Conservation (phyloP, 2,329 filamentous ascomycete species). For the Mollisiaceae sp. region DNA sequence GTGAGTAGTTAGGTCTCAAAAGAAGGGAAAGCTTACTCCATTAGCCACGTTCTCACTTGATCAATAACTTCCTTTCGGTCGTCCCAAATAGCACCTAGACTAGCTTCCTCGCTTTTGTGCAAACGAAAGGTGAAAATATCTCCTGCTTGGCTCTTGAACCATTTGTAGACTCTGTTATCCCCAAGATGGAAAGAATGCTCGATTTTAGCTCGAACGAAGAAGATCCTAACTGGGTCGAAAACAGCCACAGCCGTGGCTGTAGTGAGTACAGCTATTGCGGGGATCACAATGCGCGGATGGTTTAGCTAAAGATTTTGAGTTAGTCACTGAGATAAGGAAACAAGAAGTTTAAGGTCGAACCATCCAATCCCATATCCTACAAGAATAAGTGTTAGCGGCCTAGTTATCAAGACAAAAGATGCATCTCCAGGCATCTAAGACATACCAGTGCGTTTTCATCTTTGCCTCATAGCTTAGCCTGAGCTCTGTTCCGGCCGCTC, state of each 20-base stretch:
- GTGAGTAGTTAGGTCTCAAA: too few relatives aligned
- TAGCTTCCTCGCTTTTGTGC: constrained; percentile 66
- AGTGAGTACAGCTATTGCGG: constrained; percentile 77
- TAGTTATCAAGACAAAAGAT: too few relatives aligned
- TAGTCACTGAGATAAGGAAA: too few relatives aligned
- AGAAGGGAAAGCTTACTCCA: constrained; percentile 55
- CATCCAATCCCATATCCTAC: constrained; percentile 81
- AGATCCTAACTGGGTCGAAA: constrained; percentile 93
- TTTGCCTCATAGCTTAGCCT: constrained; percentile 84
- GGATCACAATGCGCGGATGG: constrained; percentile 89
- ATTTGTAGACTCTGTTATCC: constrained; percentile 75
- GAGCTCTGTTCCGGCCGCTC: constrained; percentile 75
- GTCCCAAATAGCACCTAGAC: constrained; percentile 83
- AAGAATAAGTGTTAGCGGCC: not conserved
- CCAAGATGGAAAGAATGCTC: constrained; percentile 76
- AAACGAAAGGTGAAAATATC: constrained; percentile 66
- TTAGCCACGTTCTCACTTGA: constrained; percentile 82
- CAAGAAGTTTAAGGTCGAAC: too few relatives aligned
- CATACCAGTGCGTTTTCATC: constrained; percentile 70
- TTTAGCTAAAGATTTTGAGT: constrained; percentile 49
- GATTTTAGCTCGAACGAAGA: constrained; percentile 89
- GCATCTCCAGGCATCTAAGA: not conserved
- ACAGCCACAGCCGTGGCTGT: constrained; percentile 84
- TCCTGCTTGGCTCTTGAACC: constrained; percentile 77
- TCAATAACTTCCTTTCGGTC: constrained; percentile 81